A percentile compares a stretch with the other conserved stretches of the same genome.
Conservation (phyloP, 208 protist species). For the Wallacemonas collosoma region DNA sequence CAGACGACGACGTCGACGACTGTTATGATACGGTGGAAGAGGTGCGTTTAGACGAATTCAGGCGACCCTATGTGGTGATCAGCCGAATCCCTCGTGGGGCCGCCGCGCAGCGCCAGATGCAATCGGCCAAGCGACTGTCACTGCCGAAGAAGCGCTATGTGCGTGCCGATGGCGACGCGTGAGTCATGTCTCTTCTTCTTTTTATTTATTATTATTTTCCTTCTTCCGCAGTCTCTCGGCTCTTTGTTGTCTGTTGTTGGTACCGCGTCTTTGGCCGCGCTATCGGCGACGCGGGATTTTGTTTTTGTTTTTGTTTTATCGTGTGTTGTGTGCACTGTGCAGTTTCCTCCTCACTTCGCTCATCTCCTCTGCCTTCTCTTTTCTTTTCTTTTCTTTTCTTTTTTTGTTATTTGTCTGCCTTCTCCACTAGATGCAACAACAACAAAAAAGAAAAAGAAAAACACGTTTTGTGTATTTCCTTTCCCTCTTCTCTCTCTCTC, state of each 20-base stretch:
- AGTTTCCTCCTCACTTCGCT: too few relatives aligned
- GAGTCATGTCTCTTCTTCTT: too few relatives aligned
- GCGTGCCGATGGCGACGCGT: conserved; percentile 22
- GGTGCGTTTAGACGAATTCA: conserved; percentile 69
- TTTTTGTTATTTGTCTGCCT: too few relatives aligned
- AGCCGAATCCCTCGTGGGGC: conserved; percentile 50
- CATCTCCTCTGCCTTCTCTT: too few relatives aligned
- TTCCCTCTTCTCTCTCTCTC: conserved; percentile 21
- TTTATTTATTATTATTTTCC: too few relatives aligned
- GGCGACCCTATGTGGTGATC: conserved; percentile 72
- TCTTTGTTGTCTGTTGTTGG: too few relatives aligned
- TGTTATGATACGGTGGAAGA: conserved; percentile 60
- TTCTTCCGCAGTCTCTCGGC: too few relatives aligned
- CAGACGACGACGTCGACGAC: conserved; percentile 6
- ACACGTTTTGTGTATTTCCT: not conserved
- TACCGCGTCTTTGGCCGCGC: too few relatives aligned
- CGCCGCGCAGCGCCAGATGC: conserved; percentile 47
- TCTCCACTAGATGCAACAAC: not conserved
- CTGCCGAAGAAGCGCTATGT: conserved; percentile 49
- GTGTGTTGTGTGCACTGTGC: too few relatives aligned
- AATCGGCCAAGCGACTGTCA: conserved; percentile 54
- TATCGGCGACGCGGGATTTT: too few relatives aligned
- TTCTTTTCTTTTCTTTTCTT: too few relatives aligned
- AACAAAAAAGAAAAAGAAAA: conserved; percentile 11
- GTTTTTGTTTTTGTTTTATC: too few relatives aligned